Conservation (phyloP, 306 rosid species). For the apple (Malus domestica) region DNA sequence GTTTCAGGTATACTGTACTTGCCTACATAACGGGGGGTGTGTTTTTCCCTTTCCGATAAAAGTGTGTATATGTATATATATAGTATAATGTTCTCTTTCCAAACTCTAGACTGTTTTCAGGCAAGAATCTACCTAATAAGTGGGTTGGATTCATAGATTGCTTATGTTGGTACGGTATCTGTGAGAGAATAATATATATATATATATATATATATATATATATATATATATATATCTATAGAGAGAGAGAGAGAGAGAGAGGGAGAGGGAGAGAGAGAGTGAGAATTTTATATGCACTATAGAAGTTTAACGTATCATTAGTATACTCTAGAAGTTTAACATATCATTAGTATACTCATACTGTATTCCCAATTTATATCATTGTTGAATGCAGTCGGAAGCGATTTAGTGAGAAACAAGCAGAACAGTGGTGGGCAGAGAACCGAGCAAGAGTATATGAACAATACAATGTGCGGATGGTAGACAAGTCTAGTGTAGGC, state of each 20-base stretch:
- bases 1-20: conserved; percentile 67
- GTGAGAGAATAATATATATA: neutral
- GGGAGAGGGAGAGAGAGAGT: neutral
- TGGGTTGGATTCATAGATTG: neutral
- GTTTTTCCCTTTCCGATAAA: neutral
- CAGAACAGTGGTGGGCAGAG: conserved; percentile 99
- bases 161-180: neutral
- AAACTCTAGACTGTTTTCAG: neutral
- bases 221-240: neutral
- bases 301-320: neutral
- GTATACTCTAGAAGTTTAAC: neutral
- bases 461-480: conserved; percentile 70
- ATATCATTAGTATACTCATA: neutral
- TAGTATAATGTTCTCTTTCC: neutral
- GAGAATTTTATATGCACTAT: neutral
- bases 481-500: conserved; percentile 80
- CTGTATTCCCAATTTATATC: neutral
- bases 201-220: neutral
- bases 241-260: neutral
- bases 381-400: conserved; percentile 66
- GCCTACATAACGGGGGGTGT: neutral
- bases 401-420: conserved; percentile 94
- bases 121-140: neutral
- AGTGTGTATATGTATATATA: neutral
- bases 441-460: conserved; percentile 82